These are phyloP conservation scores for Vitis hybrid DNA, from an alignment of 177 flowering plant genomes.

Conservation along the genomic window DNA sequence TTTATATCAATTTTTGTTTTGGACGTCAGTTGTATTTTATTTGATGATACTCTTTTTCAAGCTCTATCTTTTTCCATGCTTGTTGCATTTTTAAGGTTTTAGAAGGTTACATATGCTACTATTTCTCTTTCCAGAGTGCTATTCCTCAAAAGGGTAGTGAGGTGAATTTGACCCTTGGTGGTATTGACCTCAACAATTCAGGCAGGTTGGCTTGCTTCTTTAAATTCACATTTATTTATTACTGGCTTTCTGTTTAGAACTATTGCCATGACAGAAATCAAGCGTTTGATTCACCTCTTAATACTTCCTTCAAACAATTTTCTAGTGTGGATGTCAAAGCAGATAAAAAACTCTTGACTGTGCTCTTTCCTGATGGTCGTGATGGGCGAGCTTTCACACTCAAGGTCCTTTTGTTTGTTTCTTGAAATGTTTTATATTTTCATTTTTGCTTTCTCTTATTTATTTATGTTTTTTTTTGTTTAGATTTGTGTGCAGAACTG, in stretches of 20 bases:
- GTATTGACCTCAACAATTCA: slow-evolving; percentile 98
- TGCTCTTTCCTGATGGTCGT: slow-evolving; percentile 93
- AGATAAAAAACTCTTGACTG: slow-evolving; percentile 93
- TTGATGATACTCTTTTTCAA: neutral
- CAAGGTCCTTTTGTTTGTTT: slow-evolving; percentile 52
- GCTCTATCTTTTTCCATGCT: slow-evolving; percentile 3
- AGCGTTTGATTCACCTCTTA: slow-evolving; percentile 8
- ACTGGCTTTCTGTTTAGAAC: neutral
- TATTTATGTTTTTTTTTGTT: neutral
- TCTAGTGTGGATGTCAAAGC: slow-evolving; percentile 86
- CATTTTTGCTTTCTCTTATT: neutral
- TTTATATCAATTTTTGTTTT: neutral
- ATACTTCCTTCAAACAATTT: slow-evolving; percentile 10
- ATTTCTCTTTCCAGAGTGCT: slow-evolving; percentile 60
- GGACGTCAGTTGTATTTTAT: neutral
- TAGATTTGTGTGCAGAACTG: neutral
- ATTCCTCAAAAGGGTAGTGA: slow-evolving; percentile 78
- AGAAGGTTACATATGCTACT: slow-evolving; percentile 5
- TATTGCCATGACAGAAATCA: neutral
- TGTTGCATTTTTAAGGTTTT: neutral
- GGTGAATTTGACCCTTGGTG: slow-evolving; percentile 95
- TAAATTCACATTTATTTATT: slow-evolving; percentile 8
- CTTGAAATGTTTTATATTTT: neutral
- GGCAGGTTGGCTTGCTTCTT: slow-evolving; percentile 79
- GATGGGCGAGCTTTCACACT: slow-evolving; percentile 98